phyloP scores from a whole-genome alignment of 164 flowering plant species.

The Vitis cinerea region DNA sequence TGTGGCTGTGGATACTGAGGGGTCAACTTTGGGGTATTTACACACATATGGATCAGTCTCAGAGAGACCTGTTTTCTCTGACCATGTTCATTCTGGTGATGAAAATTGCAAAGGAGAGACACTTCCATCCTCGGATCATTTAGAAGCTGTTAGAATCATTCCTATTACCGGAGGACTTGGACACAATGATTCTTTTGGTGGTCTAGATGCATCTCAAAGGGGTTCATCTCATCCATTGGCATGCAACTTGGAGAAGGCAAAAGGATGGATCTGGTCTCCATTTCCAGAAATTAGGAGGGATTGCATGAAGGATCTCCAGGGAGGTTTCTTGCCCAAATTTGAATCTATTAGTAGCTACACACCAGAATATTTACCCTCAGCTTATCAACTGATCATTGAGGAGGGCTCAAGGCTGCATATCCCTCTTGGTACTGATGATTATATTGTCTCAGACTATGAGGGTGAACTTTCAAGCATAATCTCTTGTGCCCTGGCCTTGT shows the following conservation, averaged over 20 bases:
- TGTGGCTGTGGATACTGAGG: constrained; percentile 9
- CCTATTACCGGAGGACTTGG: constrained; percentile 22
- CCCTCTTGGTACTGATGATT: constrained; percentile 52
- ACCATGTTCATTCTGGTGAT: constrained; percentile 13
- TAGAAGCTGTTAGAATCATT: constrained; percentile 20
- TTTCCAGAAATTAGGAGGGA: constrained; percentile 53
- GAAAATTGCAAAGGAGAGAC: constrained; percentile 12
- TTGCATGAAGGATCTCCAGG: constrained; percentile 46
- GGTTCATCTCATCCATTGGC: constrained; percentile 12
- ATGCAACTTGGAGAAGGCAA: constrained; percentile 28
- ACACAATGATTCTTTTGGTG: constrained; percentile 12
- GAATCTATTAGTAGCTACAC: constrained; percentile 33
- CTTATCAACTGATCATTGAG: constrained; percentile 44
- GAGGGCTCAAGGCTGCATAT: constrained; percentile 69
- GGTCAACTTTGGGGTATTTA: constrained; percentile 1
- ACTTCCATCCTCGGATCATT: constrained; percentile 9
- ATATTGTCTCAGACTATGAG: constrained; percentile 67
- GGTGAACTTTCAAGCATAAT: constrained; percentile 84
- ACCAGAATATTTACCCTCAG: constrained; percentile 35
- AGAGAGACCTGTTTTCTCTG: background rate
- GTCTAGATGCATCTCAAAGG: constrained; percentile 12
- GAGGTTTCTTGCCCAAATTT: constrained; percentile 49
- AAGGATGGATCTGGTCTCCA: constrained; percentile 67
- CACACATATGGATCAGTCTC: background rate
- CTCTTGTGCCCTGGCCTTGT: constrained; percentile 74